Evolutionary conservation across 78 protist species (phyloP).

Genomic region (Dictyostelium purpureum): DNA sequence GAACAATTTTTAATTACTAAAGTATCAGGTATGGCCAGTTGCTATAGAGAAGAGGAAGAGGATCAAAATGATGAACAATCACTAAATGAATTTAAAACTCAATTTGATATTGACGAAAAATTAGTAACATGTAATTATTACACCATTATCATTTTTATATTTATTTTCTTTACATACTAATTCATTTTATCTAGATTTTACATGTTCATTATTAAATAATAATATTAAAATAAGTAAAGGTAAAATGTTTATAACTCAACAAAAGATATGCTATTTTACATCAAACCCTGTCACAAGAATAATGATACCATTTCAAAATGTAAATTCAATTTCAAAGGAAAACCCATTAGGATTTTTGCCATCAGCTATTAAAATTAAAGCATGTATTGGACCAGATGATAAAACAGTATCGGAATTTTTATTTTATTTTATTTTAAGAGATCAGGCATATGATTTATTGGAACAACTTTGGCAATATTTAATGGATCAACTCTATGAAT

Average conservation of each 20-base stretch:
- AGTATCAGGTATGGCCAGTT: slow-evolving; percentile 55
- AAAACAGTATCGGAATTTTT: slow-evolving; percentile 44
- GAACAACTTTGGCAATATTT: slow-evolving; percentile 67
- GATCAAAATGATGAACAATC: slow-evolving; percentile 62
- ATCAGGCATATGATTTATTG: slow-evolving; percentile 63
- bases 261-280: slow-evolving; percentile 51
- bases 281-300: slow-evolving; percentile 4
- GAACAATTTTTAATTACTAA: slow-evolving; percentile 52
- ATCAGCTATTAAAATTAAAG: slow-evolving; percentile 24
- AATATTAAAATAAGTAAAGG: slow-evolving; percentile 19
- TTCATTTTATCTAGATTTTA: slow-evolving; percentile 7
- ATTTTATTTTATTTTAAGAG: slow-evolving; percentile 57
- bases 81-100: slow-evolving; percentile 42
- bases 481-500: slow-evolving; percentile 49
- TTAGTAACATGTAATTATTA: slow-evolving; percentile 32
- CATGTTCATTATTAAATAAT: slow-evolving; percentile 42
- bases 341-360: slow-evolving; percentile 68
- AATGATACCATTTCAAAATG: slow-evolving; percentile 36
- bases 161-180: not conserved
- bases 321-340: slow-evolving; percentile 37
- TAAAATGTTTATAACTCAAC: slow-evolving; percentile 43
- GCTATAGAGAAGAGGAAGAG: slow-evolving; percentile 42
- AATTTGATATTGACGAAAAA: slow-evolving; percentile 55
- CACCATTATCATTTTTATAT: not conserved
- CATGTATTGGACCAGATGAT: slow-evolving; percentile 64